Evolutionary conservation across 1,139 yeast genomes (phyloP), one percentile per base, ranked within the genome.

Genomic region (Geotrichum australiense): DNA sequence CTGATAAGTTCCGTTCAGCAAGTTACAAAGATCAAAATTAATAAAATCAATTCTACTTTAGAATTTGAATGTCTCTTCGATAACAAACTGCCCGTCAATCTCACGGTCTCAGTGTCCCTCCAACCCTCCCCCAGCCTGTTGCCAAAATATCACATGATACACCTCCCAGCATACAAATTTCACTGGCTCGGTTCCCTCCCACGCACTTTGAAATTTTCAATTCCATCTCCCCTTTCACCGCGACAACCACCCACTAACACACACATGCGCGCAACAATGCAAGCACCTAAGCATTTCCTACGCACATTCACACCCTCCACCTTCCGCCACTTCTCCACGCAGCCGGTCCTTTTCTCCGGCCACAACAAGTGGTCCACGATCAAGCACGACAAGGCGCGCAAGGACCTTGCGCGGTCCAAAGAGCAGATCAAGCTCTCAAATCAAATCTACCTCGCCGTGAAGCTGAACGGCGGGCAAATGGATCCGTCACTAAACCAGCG

Each of bases 331-430:
- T 4, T 25, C 26, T 22, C 5, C 25, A 8, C 20, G 19, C 25
- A 19, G 31, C 3, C 14, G 7, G 32, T 14, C 18, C 19, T 25
- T 14, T 16, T 12, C 7, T 56, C 58, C n/a, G 95, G 98, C 0
- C 98, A 91, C 61, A 81, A 85, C 32, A 91, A 89, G 63, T 91
- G 98, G 98, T 85, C 94, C 34, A 86, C 85, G 42, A 91, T 91
- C 51, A 80, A 87, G 57, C 96, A 87, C 56, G 94, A 85, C 59
- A 91, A 91, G 64, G 94, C 94, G 44, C 85, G 86, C 51, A 86
- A 87, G 57, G 98, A 91, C 62, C 85, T 89, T 12, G 77, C 74
- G 48, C 76, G 76, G 55, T 79, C 86, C 45, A 74, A 78, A 46
- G 70, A 78, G 39, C 80, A 89, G 7, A 81, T 82, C 52, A 75